Base-by-base conservation (phyloP, 2,329 filamentous ascomycete genomes). In the Incumbomyces delicatus region DNA sequence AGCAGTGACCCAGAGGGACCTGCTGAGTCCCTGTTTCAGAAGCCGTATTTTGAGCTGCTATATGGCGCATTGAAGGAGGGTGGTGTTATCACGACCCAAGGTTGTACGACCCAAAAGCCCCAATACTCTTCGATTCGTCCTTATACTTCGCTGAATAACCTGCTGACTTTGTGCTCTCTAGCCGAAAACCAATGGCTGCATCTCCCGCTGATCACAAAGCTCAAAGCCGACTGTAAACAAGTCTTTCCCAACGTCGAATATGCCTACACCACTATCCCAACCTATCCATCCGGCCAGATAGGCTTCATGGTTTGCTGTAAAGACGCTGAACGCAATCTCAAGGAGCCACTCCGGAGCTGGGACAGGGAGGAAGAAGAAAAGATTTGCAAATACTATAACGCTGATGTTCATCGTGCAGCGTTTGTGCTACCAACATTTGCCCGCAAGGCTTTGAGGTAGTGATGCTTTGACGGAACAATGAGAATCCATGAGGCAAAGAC, bases 241-340 rank as follows among this genome's bases (percentile, higher is more conserved):
- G 86, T 98, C 69, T 98, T 98, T 83, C 89, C 92, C 56, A 86
- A 87, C 53, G 92, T 85, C 67, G 92, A 98, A 74, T 98, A 96
- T 74, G 92, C 86, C 60, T 98, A 95, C 80, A 96, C 70, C 63
- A 96, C 90, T 61, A 98, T 98, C 69, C 92, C 92, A 50, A 98
- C 92, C 65, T 98, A 98, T 77, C 92, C 92, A 57, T 94, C 87
- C 48, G 92, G 92, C 66, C 92, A 98, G 76, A 98, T 98, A 63
- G 92, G 92, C 66, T 98, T 98, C 83, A 95, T 98, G 89, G 87
- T 98, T 65, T 96, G 92, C 82, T 86, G 78, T 83, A 96, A 98
- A 81, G 90, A 96, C 66, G 74, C 81, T 66, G 80, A 71, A 64
- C 80, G 82, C 67, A 78, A 98, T 70, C 78, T 96, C 65, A 87